Base-by-base conservation (phyloP, 2,329 filamentous ascomycete genomes). In the Penicillium sp. region DNA sequence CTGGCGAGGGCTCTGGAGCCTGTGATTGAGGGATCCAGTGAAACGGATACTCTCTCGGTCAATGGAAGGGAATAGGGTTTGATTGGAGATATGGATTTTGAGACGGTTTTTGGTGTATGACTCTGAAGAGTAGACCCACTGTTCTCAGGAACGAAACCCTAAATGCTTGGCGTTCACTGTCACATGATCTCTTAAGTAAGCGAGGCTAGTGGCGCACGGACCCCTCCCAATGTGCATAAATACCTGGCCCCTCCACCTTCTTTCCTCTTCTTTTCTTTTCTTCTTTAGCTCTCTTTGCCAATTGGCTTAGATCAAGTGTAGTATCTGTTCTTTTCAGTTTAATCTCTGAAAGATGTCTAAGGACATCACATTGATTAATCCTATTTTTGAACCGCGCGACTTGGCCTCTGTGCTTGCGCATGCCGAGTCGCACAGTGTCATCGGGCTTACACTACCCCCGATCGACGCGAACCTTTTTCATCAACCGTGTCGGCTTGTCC, bases 291-390 rank as follows among this genome's bases (percentile, higher is more conserved):
- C 73, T 75, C 71, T 72, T 74, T 74, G 72, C 76, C 74, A 75
- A 79, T 78, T 73, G 73, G 82, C 82, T 88, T 87, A 89, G 86
- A 89, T 89, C 86, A 89, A 88, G 85, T 89, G 85, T 89, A 89
- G 86, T 89, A 89, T 93, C 90, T 92, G 88, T 90, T 91, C 87
- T 90, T 89, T 87, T 89, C 84, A 91, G 87, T 89, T 90, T 91
- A 90, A 90, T 89, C 84, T 87, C 87, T 91, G 86, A 86, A 88
- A 89, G 80, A 79, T 78, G 77, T 78, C 83, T 81, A 87, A 76
- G 78, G 82, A 78, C 77, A 77, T 78, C 78, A 81, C 80, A 78
- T 77, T 82, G 84, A 88, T 91, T 90, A 88, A 82, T 82, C 84
- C 78, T 80, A 89, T 91, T 87, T 86, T 88, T 88, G 78, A 59